A percentile compares a stretch with the other conserved stretches of the same genome.
phyloP scores from a whole-genome alignment of 257 asterid species.

The Rauvolfia tetraphylla region DNA sequence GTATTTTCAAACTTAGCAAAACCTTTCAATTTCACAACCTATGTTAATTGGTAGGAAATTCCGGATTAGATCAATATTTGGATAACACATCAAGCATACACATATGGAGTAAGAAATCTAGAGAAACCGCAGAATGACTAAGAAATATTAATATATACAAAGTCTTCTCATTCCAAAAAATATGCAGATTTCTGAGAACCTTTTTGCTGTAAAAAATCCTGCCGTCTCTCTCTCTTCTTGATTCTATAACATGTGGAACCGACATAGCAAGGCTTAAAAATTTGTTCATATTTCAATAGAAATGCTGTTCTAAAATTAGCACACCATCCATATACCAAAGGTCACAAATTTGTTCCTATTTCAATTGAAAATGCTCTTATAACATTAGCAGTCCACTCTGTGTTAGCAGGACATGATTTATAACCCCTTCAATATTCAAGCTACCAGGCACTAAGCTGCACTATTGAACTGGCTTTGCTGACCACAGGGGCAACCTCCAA shows the following conservation, averaged over 20 bases:
- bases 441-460: not conserved
- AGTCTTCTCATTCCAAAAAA: not conserved
- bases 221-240: not conserved
- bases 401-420: not conserved
- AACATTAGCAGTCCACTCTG: not conserved
- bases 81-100: not conserved
- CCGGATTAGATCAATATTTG: not conserved
- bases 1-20: conserved; percentile 81
- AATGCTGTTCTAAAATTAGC: not conserved
- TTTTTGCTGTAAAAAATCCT: not conserved
- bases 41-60: not conserved
- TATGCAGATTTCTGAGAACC: not conserved
- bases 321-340: not conserved
- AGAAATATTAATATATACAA: not conserved
- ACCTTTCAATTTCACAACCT: conserved; percentile 79
- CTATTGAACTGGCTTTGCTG: not conserved
- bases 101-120: not conserved
- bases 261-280: not conserved
- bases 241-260: not conserved
- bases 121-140: not conserved
- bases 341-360: not conserved
- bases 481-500: not conserved
- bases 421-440: not conserved
- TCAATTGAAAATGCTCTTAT: no score
- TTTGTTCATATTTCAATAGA: not conserved